Evolutionary conservation across 2,329 filamentous ascomycete species (phyloP).

Genomic region (Clarireedia homoeocarpa): DNA sequence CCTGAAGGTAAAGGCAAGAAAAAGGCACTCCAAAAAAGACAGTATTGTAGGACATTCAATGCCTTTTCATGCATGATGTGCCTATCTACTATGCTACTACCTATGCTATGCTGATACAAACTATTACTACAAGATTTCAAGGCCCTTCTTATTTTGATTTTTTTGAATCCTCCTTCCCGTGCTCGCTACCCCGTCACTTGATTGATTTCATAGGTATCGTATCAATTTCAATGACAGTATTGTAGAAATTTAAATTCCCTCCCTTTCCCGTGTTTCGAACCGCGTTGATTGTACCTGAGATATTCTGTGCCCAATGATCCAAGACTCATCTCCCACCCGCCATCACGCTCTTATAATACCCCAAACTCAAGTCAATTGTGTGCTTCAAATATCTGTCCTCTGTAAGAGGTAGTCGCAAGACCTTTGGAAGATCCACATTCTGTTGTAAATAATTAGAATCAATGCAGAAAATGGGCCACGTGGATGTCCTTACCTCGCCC

Average conservation of each 20-base stretch:
- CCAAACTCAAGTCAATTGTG: conserved; percentile 59
- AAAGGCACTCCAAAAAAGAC: not conserved
- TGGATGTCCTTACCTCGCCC: conserved; percentile 43
- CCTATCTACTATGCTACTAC: conserved; percentile 7
- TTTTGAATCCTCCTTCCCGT: conserved; percentile 20
- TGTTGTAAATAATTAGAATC: conserved; percentile 15
- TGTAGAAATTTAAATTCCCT: not conserved
- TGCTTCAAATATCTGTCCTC: conserved; percentile 66
- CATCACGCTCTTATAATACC: conserved; percentile 46
- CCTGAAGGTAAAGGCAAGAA: not conserved
- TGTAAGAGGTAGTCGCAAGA: conserved; percentile 58
- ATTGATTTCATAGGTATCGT: conserved; percentile 11
- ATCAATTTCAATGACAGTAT: conserved; percentile 11
- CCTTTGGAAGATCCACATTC: conserved; percentile 37
- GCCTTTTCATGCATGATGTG: conserved; percentile 9
- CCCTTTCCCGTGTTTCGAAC: not conserved
- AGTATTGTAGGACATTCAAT: conserved; percentile 6
- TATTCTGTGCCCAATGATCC: not conserved
- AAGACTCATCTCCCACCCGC: conserved; percentile 17
- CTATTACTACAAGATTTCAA: conserved; percentile 14
- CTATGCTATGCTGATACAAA: conserved; percentile 19
- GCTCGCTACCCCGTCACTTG: conserved; percentile 16
- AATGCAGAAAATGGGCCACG: not conserved
- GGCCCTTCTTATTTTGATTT: conserved; percentile 10
- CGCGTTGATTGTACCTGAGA: not conserved